A percentile compares a stretch with the other conserved stretches of the same genome.
Conservation (phyloP, 108 stramenopile species). For the Epithemia pelagica region DNA sequence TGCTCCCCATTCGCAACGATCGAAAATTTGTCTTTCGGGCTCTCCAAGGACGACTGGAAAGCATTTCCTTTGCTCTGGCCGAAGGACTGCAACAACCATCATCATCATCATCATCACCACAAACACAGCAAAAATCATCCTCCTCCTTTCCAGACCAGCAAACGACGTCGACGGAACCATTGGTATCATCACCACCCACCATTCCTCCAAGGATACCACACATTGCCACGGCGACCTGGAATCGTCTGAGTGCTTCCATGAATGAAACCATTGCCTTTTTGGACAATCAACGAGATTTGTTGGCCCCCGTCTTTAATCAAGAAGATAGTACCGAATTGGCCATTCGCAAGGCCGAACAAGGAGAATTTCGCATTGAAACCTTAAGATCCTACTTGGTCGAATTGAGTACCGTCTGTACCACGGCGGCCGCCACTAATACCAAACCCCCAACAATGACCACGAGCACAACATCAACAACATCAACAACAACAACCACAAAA, state of each 20-base stretch:
- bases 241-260: not conserved
- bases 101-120: not conserved
- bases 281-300: slow-evolving; percentile 43
- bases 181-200: too few relatives aligned
- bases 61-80: not conserved
- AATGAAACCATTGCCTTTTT: slow-evolving; percentile 2
- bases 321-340: slow-evolving; percentile 62
- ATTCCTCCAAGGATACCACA: too few relatives aligned
- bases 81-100: not conserved
- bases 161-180: too few relatives aligned
- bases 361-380: slow-evolving; percentile 54
- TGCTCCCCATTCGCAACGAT: not conserved
- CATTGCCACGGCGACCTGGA: not conserved
- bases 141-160: not conserved
- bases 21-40: not conserved
- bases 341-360: slow-evolving; percentile 56
- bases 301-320: slow-evolving; percentile 76
- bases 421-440: not conserved
- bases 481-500: too few relatives aligned
- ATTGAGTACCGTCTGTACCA: slow-evolving; percentile 20
- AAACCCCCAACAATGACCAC: not conserved
- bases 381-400: slow-evolving; percentile 38
- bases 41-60: not conserved
- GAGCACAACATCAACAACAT: too few relatives aligned
- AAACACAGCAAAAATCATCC: not conserved